Percentiles rank a stretch among this genome's conserved stretches.
phyloP scores from a whole-genome alignment of 768 basidiomycete genomes.

The Mycena kentingensis region DNA sequence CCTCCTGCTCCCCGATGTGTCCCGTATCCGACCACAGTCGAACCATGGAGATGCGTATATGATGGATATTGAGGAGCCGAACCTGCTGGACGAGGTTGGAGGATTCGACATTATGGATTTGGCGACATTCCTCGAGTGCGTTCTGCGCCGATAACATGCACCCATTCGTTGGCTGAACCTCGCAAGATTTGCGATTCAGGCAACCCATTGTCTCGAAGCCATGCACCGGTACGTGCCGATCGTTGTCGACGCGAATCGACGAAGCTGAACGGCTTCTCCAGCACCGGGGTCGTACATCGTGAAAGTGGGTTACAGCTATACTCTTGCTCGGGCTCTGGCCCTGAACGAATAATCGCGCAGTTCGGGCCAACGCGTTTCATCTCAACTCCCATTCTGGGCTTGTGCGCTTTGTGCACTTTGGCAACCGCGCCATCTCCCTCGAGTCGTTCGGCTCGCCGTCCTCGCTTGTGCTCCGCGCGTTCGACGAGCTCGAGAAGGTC shows the following conservation, averaged over 20 bases:
- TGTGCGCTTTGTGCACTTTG: constrained; percentile 73
- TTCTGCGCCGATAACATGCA: not conserved
- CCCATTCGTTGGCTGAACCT: constrained; percentile 6
- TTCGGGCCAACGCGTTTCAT: constrained; percentile 77
- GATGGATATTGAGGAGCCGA: constrained; percentile 48
- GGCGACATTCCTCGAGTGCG: constrained; percentile 73
- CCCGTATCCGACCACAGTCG: constrained; percentile 42
- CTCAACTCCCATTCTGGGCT: constrained; percentile 68
- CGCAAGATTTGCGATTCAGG: constrained; percentile 70
- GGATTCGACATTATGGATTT: constrained; percentile 74
- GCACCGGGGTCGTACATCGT: constrained; percentile 62
- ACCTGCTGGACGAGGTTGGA: constrained; percentile 54
- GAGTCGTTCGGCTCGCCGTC: constrained; percentile 75
- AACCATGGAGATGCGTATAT: constrained; percentile 54
- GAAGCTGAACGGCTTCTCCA: constrained; percentile 28
- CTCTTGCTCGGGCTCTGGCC: no score
- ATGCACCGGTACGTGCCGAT: constrained; percentile 43
- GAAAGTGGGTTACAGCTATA: constrained; percentile 64
- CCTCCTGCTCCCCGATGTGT: constrained; percentile 60
- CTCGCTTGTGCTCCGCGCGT: constrained; percentile 60
- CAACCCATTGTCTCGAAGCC: constrained; percentile 69
- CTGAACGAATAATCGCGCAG: constrained; percentile 41
- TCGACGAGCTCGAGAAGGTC: constrained; percentile 62
- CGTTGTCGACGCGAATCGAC: constrained; percentile 6
- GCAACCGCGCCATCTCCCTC: constrained; percentile 71